Base-by-base conservation (phyloP, 2,329 filamentous ascomycete genomes). In the Cladosporium sp. region DNA sequence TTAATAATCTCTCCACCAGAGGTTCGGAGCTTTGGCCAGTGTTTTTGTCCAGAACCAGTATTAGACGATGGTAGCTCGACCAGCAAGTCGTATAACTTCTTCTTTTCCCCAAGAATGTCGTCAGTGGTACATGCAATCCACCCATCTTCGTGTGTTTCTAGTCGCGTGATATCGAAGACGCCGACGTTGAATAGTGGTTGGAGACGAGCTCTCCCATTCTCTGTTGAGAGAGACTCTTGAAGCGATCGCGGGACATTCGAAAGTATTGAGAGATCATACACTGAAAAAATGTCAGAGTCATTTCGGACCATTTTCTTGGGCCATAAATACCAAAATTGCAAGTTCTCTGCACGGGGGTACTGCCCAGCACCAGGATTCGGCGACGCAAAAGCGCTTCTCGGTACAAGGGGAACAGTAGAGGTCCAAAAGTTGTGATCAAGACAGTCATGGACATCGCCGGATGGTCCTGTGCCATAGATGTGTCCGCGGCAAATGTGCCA, bases 41-140 rank as follows among this genome's bases (percentile, higher is more conserved):
- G 39, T 37, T 22, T 51, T 25, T 61, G 61, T 53, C 24, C 66
- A 50, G 24, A 51, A 3, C 83, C 74, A 12, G 57, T 12, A 12
- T 35, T 22, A 1, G 35, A 24, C 1, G 85, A 80, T 0, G 91
- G 90, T 68, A 97, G 82, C 55, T 90, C 90, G 60, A 97, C 87
- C 37, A 97, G 82, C 65, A 97, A 81, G 70, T 99, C 94, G 79
- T 91, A 97, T 2, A 99, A 82, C 2, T 88, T 83, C 51, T 86
- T 83, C 75, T 97, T 97, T 73, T 90, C 88, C 47, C 85, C 86
- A 13, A 99, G 81, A 58, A 99, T 94, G 68, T 89, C 93, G 74
- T 99, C 94, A 1, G 93, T 97, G 3, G 93, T 97, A 73, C 92
- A 97, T 12, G 93, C 94, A 59, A 96, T 87, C 91, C 92, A 99